phyloP scores from a whole-genome alignment of 495 filamentous ascomycete genomes.

The Achaetomiella virescens region DNA sequence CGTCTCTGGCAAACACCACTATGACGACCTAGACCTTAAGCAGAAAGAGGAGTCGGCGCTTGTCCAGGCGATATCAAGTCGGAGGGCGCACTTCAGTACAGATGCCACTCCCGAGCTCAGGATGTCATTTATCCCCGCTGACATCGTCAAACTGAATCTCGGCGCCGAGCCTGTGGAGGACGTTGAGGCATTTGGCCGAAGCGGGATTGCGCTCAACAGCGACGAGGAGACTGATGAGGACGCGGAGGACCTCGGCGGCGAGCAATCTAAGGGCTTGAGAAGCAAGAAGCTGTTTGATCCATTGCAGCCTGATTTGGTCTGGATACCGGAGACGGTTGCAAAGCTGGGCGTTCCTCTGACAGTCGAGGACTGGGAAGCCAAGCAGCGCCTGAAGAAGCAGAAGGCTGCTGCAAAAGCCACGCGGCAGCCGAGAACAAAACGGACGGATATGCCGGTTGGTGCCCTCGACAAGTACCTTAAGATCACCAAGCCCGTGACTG shows the following conservation, averaged over 20 bases:
- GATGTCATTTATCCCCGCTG: conserved; percentile 65
- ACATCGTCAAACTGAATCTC: conserved; percentile 73
- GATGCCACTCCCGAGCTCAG: conserved; percentile 73
- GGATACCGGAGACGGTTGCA: conserved; percentile 69
- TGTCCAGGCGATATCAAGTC: conserved; percentile 57
- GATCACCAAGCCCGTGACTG: conserved; percentile 28
- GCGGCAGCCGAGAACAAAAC: conserved; percentile 23
- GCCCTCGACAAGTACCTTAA: conserved; percentile 35
- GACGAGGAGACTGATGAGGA: conserved; percentile 52
- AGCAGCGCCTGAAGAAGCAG: conserved; percentile 42
- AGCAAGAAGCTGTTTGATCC: conserved; percentile 55
- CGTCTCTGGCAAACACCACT: conserved; percentile 12
- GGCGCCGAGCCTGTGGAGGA: conserved; percentile 58
- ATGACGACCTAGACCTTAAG: conserved; percentile 37
- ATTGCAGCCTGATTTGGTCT: conserved; percentile 62
- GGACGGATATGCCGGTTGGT: conserved; percentile 20
- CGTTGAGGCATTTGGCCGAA: conserved; percentile 38
- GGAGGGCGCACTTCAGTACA: conserved; percentile 61
- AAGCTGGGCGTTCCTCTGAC: conserved; percentile 63
- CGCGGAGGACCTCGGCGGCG: conserved; percentile 36
- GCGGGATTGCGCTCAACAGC: conserved; percentile 46
- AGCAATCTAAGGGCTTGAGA: conserved; percentile 26
- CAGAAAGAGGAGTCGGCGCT: conserved; percentile 44
- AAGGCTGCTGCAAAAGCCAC: conserved; percentile 22
- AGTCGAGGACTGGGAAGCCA: conserved; percentile 72